Evolutionary conservation across 2,329 filamentous ascomycete genomes (phyloP), one percentile per base, ranked within the genome.

Genomic region (Aspergillus awamori): DNA sequence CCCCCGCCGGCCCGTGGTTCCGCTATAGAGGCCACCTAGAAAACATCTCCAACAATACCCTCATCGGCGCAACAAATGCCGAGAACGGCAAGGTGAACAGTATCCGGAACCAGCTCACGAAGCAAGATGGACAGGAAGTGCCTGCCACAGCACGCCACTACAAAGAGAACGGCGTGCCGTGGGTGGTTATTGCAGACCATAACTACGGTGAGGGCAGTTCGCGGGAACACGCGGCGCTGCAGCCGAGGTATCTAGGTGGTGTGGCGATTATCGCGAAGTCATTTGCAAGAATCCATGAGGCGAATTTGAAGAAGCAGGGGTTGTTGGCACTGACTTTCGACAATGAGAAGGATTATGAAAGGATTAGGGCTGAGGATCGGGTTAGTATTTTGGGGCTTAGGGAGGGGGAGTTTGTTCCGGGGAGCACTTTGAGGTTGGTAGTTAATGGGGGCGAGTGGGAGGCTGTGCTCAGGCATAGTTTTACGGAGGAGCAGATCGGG

Each of bases 41-140:
- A 20, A 54, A 54, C 36, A 54, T 54, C 52, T 54, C 52, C 36
- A 54, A 41, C 38, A 41, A 54, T 13, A 54, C 52, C 8, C 36
- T 43, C 1, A 54, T 54, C 15, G 52, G 52, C 13, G 52, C 52
- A 20, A 38, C 41, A 6, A 54, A 54, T 7, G 52, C 52, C 22
- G 52, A 54, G 4, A 54, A 33, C 3, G 36, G 36, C 5, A n/a
- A 26, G 5, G 52, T 54, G 22, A 54, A 54, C 11, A 26, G 36
- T 3, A 26, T 54, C 3, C 36, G 52, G 13, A 54, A 54, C 36
- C 52, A 54, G 36, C 36, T 54, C 11, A 54, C 52, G 7, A 22
- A 36, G 20, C n/a, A 26, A 17, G 52, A 54, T 15, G 22, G 36
- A 30, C 49, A 52, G 5, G 33, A 22, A 5, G 52, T 54, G 11